Percentiles rank a stretch among this genome's conserved stretches.
Evolutionary conservation across 2,329 filamentous ascomycete species (phyloP).

Genomic region (Aspergillus jensenii): DNA sequence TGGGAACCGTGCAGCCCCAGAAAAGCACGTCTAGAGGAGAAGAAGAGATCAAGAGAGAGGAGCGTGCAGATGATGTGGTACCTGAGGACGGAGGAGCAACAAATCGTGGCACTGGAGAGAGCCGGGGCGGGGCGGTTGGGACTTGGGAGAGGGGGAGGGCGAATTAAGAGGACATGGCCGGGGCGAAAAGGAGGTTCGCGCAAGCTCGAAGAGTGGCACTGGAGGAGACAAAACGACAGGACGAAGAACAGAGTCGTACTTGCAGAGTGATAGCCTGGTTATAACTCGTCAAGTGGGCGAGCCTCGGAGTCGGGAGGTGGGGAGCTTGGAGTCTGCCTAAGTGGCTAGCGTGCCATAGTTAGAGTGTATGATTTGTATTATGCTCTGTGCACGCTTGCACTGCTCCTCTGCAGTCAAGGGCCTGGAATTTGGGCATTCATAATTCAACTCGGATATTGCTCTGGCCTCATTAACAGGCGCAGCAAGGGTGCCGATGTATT

Average conservation of each 20-base stretch:
- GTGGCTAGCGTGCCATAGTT: background rate
- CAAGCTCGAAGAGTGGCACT: background rate
- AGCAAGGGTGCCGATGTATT: background rate
- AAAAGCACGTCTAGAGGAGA: constrained; percentile 4
- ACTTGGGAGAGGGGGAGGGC: constrained; percentile 8
- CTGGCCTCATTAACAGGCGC: background rate
- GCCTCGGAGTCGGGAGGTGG: constrained; percentile 24
- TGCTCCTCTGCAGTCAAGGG: no score
- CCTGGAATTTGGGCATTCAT: no score
- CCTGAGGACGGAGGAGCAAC: constrained; percentile 2
- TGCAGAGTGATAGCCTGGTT: background rate
- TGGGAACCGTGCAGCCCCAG: background rate
- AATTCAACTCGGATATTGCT: no score
- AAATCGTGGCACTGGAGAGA: constrained; percentile 2
- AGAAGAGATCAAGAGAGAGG: background rate
- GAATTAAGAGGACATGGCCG: constrained; percentile 12
- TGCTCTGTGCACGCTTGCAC: background rate
- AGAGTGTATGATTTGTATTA: no score
- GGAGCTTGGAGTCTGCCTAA: constrained; percentile 14
- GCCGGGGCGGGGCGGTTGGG: constrained; percentile 18
- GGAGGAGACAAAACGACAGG: background rate
- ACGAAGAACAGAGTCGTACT: background rate
- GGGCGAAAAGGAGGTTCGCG: constrained; percentile 13
- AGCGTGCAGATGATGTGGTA: constrained; percentile 5
- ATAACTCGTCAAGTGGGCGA: constrained; percentile 16